A percentile compares a stretch with the other conserved stretches of the same genome.
phyloP scores from a whole-genome alignment of 2,329 filamentous ascomycete species.

The Scytalidium lignicola region DNA sequence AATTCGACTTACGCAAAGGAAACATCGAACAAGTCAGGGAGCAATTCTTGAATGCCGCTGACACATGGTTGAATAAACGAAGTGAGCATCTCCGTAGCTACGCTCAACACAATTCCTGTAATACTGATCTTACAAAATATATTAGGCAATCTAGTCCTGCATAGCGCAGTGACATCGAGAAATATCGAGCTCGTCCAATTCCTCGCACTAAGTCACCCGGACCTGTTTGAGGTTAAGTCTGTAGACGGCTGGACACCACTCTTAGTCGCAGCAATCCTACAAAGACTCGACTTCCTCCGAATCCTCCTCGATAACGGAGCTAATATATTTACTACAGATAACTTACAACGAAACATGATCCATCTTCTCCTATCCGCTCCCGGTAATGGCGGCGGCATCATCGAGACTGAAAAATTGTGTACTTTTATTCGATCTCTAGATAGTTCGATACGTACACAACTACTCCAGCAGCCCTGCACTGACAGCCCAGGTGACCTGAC shows the following conservation, averaged over 20 bases:
- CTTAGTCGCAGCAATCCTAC: not conserved
- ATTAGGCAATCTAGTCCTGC: not conserved
- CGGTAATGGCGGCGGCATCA: too few relatives aligned
- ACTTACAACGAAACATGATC: not conserved
- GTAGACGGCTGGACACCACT: not conserved
- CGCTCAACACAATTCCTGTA: not conserved
- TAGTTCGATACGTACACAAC: not conserved
- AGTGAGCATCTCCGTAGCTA: too few relatives aligned
- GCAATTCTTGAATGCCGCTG: not conserved
- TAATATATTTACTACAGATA: not conserved
- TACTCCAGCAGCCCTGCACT: not conserved
- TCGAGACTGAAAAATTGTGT: not conserved
- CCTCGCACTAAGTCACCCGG: not conserved
- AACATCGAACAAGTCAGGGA: not conserved
- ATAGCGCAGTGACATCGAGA: not conserved
- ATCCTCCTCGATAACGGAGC: not conserved
- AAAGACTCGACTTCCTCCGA: not conserved
- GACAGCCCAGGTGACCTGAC: not conserved
- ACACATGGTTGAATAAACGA: not conserved
- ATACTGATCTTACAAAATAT: not conserved
- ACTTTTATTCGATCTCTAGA: not conserved
- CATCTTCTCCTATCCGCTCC: not conserved
- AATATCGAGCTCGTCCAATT: not conserved
- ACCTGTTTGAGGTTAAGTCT: not conserved
- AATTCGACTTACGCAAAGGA: not conserved